Evolutionary conservation across 768 basidiomycete genomes (phyloP).

Genomic region (Wakefieldia striispora): DNA sequence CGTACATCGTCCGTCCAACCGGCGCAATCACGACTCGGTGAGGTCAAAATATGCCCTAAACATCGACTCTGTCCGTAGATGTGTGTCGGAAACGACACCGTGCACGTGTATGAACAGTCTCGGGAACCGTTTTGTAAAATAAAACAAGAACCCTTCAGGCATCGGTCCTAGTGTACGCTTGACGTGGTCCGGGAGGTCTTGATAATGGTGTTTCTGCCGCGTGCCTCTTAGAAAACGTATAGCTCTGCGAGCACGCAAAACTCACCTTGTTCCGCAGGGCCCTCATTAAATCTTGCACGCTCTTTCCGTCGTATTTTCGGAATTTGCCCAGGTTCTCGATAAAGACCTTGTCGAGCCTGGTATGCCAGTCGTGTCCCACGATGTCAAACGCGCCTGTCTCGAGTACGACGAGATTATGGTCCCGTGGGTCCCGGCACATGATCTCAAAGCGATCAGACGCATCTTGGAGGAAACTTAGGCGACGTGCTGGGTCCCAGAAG

Average conservation of each 20-base stretch:
- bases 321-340: constrained; percentile 96
- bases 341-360: constrained; percentile 82
- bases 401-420: constrained; percentile 67
- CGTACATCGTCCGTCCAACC: neutral
- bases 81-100: constrained; percentile 67
- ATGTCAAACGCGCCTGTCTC: constrained; percentile 69
- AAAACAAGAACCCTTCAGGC: constrained; percentile 88
- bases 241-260: neutral
- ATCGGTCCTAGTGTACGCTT: constrained; percentile 86
- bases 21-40: constrained; percentile 38
- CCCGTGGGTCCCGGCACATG: constrained; percentile 91
- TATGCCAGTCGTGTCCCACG: constrained; percentile 90
- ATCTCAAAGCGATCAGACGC: constrained; percentile 97
- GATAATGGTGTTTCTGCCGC: constrained; percentile 91
- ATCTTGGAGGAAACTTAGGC: constrained; percentile 93
- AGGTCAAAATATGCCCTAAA: constrained; percentile 89
- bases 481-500: constrained; percentile 90
- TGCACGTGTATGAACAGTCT: constrained; percentile 90
- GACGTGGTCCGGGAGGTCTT: constrained; percentile 91
- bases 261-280: constrained; percentile 93
- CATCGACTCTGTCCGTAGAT: constrained; percentile 82
- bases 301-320: constrained; percentile 90
- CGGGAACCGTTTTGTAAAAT: constrained; percentile 95
- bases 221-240: too few species aligned
- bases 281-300: constrained; percentile 88